These are phyloP conservation scores for Thelephora ganbajun DNA, from an alignment of 768 basidiomycete genomes.

Conservation along the genomic window DNA sequence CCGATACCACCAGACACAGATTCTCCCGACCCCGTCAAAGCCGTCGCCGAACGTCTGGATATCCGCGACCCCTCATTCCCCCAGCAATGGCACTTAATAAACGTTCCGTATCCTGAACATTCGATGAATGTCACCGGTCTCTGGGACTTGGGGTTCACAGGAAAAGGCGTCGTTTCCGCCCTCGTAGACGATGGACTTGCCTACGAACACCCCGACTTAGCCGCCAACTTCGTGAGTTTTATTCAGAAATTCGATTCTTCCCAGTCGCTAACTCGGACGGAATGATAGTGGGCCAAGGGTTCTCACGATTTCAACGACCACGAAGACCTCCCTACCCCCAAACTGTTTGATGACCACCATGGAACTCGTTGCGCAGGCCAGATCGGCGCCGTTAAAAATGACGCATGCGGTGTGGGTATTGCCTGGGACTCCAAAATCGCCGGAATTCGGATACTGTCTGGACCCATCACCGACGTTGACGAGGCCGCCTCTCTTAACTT, in stretches of 20 bases:
- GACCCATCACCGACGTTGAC: slow-evolving; percentile 87
- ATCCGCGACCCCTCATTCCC: slow-evolving; percentile 75
- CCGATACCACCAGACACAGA: slow-evolving; percentile 23
- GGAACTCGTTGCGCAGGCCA: slow-evolving; percentile 98
- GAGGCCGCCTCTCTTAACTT: slow-evolving; percentile 93
- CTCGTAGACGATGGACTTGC: slow-evolving; percentile 95
- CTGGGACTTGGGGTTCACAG: slow-evolving; percentile 87
- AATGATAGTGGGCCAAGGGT: slow-evolving; percentile 57
- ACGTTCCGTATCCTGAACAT: slow-evolving; percentile 67
- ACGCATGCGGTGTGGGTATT: slow-evolving; percentile 88
- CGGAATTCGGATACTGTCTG: slow-evolving; percentile 90
- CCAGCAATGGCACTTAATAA: slow-evolving; percentile 91
- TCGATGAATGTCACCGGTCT: slow-evolving; percentile 88
- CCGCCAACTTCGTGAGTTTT: slow-evolving; percentile 77
- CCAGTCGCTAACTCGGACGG: background rate
- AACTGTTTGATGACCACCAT: slow-evolving; percentile 85
- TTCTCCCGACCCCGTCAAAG: slow-evolving; percentile 24
- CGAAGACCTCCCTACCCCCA: slow-evolving; percentile 71
- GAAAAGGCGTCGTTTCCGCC: slow-evolving; percentile 74
- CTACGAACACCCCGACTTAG: slow-evolving; percentile 75
- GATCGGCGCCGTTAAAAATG: slow-evolving; percentile 85
- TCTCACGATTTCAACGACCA: slow-evolving; percentile 98
- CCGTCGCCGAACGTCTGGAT: slow-evolving; percentile 42
- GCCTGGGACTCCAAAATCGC: slow-evolving; percentile 87
- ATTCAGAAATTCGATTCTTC: background rate